Evolutionary conservation across 139 green algal genomes (phyloP).

Genomic region (Chlamydomonas eustigma): DNA sequence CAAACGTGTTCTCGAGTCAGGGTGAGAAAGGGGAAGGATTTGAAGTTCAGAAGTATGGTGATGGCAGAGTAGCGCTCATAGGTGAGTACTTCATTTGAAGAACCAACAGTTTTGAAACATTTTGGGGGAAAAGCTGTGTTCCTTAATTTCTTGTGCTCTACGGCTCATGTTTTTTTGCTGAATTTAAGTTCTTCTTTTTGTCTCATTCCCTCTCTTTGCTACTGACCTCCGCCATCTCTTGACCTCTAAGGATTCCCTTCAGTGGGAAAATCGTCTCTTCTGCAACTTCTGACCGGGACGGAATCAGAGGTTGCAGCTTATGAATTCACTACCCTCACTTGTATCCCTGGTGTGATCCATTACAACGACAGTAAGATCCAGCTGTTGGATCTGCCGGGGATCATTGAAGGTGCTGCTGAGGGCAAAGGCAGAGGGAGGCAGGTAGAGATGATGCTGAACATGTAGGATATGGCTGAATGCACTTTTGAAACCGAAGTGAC

Average conservation of each 20-base stretch:
- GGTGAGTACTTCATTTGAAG: conserved; percentile 60
- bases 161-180: too few relatives aligned
- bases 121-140: too few relatives aligned
- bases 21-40: conserved; percentile 77
- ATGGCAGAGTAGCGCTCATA: conserved; percentile 92
- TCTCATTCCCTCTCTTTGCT: too few relatives aligned
- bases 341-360: conserved; percentile 95
- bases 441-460: conserved; percentile 39
- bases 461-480: too few relatives aligned
- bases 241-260: conserved; percentile 78
- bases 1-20: conserved; percentile 30
- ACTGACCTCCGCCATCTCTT: too few relatives aligned
- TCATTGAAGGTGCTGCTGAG: conserved; percentile 96
- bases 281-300: conserved; percentile 90
- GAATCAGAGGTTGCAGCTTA: conserved; percentile 87
- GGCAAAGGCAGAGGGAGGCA: conserved; percentile 91
- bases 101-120: too few relatives aligned
- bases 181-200: too few relatives aligned
- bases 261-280: conserved; percentile 97
- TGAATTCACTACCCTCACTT: conserved; percentile 99
- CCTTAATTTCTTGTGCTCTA: too few relatives aligned
- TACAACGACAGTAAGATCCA: conserved; percentile 99
- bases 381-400: conserved; percentile 97
- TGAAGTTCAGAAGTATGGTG: conserved; percentile 96
- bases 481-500: too few relatives aligned